These are phyloP conservation scores for Colletotrichum falcatum DNA, from an alignment of 2,329 filamentous ascomycete genomes.

Conservation along the genomic window DNA sequence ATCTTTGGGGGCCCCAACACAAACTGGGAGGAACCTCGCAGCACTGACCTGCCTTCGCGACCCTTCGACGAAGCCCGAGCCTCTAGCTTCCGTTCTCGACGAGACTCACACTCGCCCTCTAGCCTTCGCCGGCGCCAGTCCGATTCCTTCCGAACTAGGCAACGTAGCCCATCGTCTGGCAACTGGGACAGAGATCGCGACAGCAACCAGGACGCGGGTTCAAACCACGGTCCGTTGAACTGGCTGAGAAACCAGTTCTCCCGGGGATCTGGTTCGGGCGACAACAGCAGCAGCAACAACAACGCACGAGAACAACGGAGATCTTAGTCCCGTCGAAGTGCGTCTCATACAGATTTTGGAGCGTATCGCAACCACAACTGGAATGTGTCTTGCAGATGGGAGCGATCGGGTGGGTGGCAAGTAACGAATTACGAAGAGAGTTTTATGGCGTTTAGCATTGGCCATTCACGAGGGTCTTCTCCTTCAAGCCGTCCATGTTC, in stretches of 20 bases:
- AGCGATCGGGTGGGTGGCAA: background rate
- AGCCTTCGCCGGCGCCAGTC: constrained; percentile 49
- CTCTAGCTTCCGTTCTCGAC: constrained; percentile 46
- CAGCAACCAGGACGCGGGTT: constrained; percentile 49
- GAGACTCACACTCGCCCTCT: constrained; percentile 55
- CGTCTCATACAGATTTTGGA: background rate
- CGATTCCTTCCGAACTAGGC: constrained; percentile 49
- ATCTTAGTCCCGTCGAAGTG: background rate
- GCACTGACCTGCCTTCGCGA: constrained; percentile 16
- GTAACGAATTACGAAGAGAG: constrained; percentile 37
- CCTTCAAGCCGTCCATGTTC: constrained; percentile 3
- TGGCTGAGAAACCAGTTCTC: constrained; percentile 60
- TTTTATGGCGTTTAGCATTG: constrained; percentile 39
- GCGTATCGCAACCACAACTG: background rate
- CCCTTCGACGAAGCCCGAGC: constrained; percentile 22
- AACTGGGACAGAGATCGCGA: constrained; percentile 47
- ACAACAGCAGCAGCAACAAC: background rate
- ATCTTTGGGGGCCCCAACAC: constrained; percentile 17
- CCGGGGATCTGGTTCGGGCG: constrained; percentile 40
- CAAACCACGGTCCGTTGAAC: constrained; percentile 53
- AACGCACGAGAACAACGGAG: constrained; percentile 26
- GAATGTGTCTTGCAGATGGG: background rate
- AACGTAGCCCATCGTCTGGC: constrained; percentile 55
- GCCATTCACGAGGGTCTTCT: background rate
- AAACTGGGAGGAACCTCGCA: background rate